Conservation (phyloP, 495 filamentous ascomycete species). For the Aspergillus leporis region DNA sequence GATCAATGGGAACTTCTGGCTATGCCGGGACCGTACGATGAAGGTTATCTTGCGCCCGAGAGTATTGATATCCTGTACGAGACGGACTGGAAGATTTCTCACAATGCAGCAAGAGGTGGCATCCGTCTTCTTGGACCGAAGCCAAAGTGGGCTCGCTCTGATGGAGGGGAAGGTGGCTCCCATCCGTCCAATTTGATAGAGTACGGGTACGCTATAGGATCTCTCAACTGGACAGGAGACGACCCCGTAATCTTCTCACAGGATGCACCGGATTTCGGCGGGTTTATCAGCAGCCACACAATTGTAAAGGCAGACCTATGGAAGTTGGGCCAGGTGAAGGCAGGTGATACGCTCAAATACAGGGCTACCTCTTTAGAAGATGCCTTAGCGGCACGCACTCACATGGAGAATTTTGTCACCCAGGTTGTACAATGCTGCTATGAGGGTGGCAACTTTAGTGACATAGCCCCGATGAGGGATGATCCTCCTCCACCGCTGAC, state of each 20-base stretch:
- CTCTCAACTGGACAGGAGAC: conserved; percentile 60
- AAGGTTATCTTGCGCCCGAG: conserved; percentile 51
- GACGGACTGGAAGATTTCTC: conserved; percentile 56
- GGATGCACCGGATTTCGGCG: conserved; percentile 60
- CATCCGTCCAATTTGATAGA: conserved; percentile 62
- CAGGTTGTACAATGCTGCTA: conserved; percentile 22
- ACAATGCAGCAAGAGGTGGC: conserved; percentile 59
- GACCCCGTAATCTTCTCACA: conserved; percentile 58
- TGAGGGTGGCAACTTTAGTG: conserved; percentile 11
- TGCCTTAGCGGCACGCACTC: conserved; percentile 37
- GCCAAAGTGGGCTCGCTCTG: conserved; percentile 54
- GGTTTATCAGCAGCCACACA: conserved; percentile 55
- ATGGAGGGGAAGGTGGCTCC: conserved; percentile 60
- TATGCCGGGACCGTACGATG: conserved; percentile 60
- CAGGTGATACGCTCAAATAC: conserved; percentile 56
- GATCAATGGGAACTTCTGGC: conserved; percentile 49
- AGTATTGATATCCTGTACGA: conserved; percentile 57
- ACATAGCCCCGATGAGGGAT: conserved; percentile 15
- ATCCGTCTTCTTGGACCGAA: conserved; percentile 58
- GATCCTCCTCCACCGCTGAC: conserved; percentile 13
- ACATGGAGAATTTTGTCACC: conserved; percentile 40
- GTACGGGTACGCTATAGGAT: conserved; percentile 57
- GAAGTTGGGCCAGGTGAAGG: conserved; percentile 61
- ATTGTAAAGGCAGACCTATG: conserved; percentile 56
- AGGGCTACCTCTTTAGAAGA: conserved; percentile 45